Base-by-base conservation (phyloP, 768 basidiomycete species). In the Pisolithus orientalis region DNA sequence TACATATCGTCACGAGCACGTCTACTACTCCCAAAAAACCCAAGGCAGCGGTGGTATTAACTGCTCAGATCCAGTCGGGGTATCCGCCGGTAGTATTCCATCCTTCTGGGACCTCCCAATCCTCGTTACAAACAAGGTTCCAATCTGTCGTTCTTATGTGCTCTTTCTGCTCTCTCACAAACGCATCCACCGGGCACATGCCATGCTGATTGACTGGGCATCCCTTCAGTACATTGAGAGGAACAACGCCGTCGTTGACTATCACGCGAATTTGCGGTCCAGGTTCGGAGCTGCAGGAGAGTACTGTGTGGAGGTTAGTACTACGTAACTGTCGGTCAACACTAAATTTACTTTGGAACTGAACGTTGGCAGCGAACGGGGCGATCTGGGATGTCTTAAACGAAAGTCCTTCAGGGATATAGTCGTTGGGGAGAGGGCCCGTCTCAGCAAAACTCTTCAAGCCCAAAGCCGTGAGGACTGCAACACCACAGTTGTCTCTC, bases 341-440 rank as follows among this genome's bases (percentile, higher is more conserved):
- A 13, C 27, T 47, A 21, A n/a, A 72, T 82, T 46, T 69, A 90
- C 88, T 73, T 71, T 93, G 90, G 75, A 92, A 84, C 62, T 90
- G 86, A 34, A 93, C 63, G 62, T 93, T 92, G 24, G 90, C 85
- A 3, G 84, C 85, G 65, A 93, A 94, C 0, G 90, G 88, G 17
- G 86, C 83, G 45, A 90, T 74, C 56, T 90, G 77, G 4, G 89
- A 80, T 0, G 82, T 75, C 60, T 77, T 81, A 75, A 88, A 93
- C 0, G 83, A 73, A 13, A 79, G 76, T 40, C 80, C 67, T 24
- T 69, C 57, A 0, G 80, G 82, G 24, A 90, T 85, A 59, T 85
- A 84, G 47, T 82, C 80, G 17, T 74, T 72, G 0, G 87, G 86
- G 5, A 90, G 69, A 0, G 89, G 87, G 0, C 89, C 90, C 32